Base-by-base conservation (phyloP, 148 eudicot genomes). In the Spergularia marina region DNA sequence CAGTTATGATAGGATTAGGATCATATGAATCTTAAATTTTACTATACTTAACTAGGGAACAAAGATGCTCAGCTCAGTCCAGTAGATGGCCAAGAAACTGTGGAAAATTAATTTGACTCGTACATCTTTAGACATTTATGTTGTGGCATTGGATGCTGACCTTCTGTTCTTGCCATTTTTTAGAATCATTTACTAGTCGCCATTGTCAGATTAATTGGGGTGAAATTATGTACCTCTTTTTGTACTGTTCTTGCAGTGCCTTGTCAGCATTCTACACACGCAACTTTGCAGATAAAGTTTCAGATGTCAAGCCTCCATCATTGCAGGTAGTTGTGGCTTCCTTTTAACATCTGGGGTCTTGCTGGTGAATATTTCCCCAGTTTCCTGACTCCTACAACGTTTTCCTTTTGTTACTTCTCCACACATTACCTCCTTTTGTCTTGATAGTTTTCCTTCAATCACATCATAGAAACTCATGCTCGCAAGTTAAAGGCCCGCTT, bases 211-310 rank as follows among this genome's bases (percentile, higher is more conserved):
- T 10, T 68, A 30, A 47, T 36, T 67, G 13, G 12, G 44, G 51
- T 54, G 25, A 52, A 17, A 18, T 53, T 49, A 39, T 34, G 7
- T 47, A 59, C 34, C 74, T 49, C 14, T 10, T 44, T 4, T n/a
- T 80, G 47, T 53, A 34, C 75, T 70, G 74, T 73, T 78, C 64
- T 69, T 88, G 85, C 94, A 96, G 99, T 86, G 88, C 88, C 87
- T 79, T 96, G 82, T 91, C 99, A 70, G 94, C 99, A 75, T 96
- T 96, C 81, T 96, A 96, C 73, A 89, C 97, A 74, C 87, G 99
- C 53, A 90, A 85, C 74, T 85, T 92, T 69, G 91, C 91, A 14
- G 98, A 92, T 82, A 86, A 79, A 76, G 64, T 76, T 65, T 84
- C 89, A 25, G 91, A 88, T 72, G 75, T 91, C 77, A 92, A 83